phyloP scores from a whole-genome alignment of 2,329 filamentous ascomycete species.

The Venturia nashicola region DNA sequence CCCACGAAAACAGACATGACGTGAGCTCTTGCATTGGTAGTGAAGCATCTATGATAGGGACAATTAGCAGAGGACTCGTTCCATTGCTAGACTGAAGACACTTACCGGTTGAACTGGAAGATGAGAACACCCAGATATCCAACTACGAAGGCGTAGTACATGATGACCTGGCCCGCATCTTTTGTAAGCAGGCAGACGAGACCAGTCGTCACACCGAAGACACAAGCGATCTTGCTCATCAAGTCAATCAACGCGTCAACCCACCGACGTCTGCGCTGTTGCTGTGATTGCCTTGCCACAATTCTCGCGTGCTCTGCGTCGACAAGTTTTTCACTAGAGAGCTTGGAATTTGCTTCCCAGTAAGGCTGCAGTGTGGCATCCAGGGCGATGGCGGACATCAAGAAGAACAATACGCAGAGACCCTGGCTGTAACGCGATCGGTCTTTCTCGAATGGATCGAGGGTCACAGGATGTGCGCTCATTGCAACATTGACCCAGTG shows the following conservation, averaged over 20 bases:
- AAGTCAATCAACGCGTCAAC: background rate
- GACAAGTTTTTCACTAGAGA: background rate
- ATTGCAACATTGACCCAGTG: constrained; percentile 2
- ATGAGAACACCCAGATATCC: background rate
- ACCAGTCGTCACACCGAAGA: background rate
- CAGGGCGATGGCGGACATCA: constrained; percentile 1
- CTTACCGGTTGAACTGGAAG: background rate
- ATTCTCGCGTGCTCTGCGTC: constrained; percentile 2
- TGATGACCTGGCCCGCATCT: background rate
- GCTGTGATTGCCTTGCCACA: background rate
- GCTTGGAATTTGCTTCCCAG: background rate
- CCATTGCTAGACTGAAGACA: background rate
- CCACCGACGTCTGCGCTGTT: constrained; percentile 4
- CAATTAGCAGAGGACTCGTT: background rate
- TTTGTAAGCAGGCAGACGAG: background rate
- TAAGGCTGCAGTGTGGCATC: background rate
- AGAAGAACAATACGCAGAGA: background rate
- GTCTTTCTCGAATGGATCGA: background rate
- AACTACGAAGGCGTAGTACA: background rate
- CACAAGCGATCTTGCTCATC: background rate
- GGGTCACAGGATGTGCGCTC: background rate
- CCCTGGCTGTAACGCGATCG: background rate
- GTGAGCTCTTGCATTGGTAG: background rate
- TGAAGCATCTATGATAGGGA: background rate
- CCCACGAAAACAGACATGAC: background rate